phyloP scores from a whole-genome alignment of 208 protist genomes.

The Leishmania guyanensis region DNA sequence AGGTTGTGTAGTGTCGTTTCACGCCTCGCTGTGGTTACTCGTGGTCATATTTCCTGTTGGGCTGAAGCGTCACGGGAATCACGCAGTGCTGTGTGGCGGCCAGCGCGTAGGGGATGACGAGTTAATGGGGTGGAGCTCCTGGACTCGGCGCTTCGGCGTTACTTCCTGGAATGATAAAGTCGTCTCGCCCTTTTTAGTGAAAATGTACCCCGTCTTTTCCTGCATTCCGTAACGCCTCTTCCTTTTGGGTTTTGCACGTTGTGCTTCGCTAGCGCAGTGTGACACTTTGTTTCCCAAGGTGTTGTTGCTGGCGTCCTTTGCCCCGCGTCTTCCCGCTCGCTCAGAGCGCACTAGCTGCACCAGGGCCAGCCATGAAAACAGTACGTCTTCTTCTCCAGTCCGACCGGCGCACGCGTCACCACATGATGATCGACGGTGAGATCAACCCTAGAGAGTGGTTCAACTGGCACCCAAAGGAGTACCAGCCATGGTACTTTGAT shows the following conservation, averaged over 20 bases:
- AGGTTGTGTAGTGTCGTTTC: background rate
- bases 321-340: background rate
- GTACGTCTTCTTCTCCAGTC: constrained; percentile 47
- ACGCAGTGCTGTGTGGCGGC: background rate
- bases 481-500: constrained; percentile 93
- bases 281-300: background rate
- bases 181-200: background rate
- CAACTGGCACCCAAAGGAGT: constrained; percentile 92
- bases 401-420: constrained; percentile 86
- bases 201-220: background rate
- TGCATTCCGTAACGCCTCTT: background rate
- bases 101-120: background rate
- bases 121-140: background rate
- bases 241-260: background rate
- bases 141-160: background rate
- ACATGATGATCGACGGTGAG: constrained; percentile 90
- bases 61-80: background rate
- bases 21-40: background rate
- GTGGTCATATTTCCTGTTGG: background rate
- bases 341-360: background rate
- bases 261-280: background rate
- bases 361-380: constrained; percentile 26
- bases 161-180: background rate
- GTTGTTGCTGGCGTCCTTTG: background rate
- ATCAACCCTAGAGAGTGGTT: constrained; percentile 92